A percentile compares a stretch with the other conserved stretches of the same genome.
phyloP scores from a whole-genome alignment of 2,329 filamentous ascomycete genomes.

The Arthroderma sp. region DNA sequence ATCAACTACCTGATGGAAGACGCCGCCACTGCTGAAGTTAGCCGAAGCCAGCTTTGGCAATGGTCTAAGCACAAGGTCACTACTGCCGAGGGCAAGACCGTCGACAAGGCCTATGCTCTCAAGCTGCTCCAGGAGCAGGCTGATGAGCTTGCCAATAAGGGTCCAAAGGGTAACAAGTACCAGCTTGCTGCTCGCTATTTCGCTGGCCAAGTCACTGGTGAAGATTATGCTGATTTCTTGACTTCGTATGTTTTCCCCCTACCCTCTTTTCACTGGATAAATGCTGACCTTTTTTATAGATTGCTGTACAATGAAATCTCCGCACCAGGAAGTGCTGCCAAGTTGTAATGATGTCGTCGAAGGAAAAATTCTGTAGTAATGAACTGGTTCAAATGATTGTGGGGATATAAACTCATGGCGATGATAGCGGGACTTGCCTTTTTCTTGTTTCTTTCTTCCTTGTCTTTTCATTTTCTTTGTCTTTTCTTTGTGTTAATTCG shows the following conservation, averaged over 20 bases:
- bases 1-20: conserved; percentile 99
- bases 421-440: too few relatives aligned
- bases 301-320: conserved; percentile 83
- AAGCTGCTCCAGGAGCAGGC: conserved; percentile 77
- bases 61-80: conserved; percentile 65
- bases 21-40: conserved; percentile 91
- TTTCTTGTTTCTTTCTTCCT: too few relatives aligned
- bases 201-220: conserved; percentile 79
- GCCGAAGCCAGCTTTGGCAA: conserved; percentile 89
- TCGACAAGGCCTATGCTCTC: conserved; percentile 85
- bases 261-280: conserved; percentile 3
- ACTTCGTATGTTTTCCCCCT: conserved; percentile 49
- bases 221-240: conserved; percentile 95
- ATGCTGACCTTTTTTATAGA: conserved; percentile 29
- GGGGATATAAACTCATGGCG: too few relatives aligned
- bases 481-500: too few relatives aligned
- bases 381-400: too few relatives aligned
- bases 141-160: conserved; percentile 59
- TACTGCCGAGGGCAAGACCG: conserved; percentile 76
- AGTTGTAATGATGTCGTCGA: conserved; percentile 33
- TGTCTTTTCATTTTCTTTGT: too few relatives aligned
- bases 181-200: conserved; percentile 87
- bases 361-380: background rate
- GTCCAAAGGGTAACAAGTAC: conserved; percentile 80
- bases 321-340: conserved; percentile 51